Evolutionary conservation across 2,329 filamentous ascomycete genomes (phyloP).

Genomic region (Claviceps sp.): DNA sequence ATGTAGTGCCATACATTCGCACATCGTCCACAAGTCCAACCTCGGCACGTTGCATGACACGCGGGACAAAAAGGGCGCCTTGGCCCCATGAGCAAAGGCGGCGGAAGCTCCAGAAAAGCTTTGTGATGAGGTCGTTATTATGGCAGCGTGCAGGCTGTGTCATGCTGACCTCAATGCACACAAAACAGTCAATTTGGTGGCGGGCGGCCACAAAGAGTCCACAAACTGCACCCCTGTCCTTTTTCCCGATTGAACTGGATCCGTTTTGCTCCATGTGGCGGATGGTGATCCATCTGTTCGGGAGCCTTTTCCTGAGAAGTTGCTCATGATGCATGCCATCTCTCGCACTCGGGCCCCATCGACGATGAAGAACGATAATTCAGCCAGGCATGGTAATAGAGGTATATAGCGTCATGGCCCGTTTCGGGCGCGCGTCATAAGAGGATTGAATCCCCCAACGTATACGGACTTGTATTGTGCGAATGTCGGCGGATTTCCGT

Average conservation of each 20-base stretch:
- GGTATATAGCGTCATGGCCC: background rate
- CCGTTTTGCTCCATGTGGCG: background rate
- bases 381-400: background rate
- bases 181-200: background rate
- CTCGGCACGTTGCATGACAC: background rate
- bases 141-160: background rate
- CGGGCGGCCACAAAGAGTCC: too few species aligned
- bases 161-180: background rate
- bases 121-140: background rate
- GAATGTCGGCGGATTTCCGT: background rate
- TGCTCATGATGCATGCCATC: background rate
- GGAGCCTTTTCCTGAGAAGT: background rate
- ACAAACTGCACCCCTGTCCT: background rate
- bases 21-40: background rate
- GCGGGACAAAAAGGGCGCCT: background rate
- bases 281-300: background rate
- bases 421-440: background rate
- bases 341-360: background rate
- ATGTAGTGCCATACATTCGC: too few species aligned
- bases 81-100: background rate
- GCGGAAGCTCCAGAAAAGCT: background rate
- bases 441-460: background rate
- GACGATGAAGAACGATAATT: background rate
- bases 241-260: slow-evolving; percentile 1
- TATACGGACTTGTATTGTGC: background rate